phyloP scores from a whole-genome alignment of 2,329 filamentous ascomycete genomes.

The Phaeosphaeriaceae sp. region DNA sequence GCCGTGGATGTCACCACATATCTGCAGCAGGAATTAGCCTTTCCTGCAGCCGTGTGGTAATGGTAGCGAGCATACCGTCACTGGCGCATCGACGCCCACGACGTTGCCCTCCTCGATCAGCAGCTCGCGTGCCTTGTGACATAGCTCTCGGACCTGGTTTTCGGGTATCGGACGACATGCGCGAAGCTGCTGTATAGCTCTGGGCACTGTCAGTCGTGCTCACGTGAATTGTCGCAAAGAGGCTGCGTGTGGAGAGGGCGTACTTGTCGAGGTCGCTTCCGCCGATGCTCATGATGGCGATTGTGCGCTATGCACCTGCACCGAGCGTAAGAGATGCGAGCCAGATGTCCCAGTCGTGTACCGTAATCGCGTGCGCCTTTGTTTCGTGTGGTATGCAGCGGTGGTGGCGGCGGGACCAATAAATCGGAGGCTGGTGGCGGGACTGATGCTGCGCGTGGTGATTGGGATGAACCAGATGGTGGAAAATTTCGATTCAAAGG shows the following conservation, averaged over 20 bases:
- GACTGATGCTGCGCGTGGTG: background rate
- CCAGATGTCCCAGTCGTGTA: background rate
- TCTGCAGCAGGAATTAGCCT: conserved; percentile 18
- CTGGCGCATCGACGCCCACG: conserved; percentile 90
- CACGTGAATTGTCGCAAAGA: conserved; percentile 10
- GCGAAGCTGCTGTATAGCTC: conserved; percentile 93
- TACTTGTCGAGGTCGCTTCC: conserved; percentile 98
- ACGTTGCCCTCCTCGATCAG: conserved; percentile 98
- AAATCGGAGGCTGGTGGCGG: conserved; percentile 5
- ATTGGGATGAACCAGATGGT: background rate
- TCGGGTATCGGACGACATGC: conserved; percentile 96
- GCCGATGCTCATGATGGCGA: conserved; percentile 40
- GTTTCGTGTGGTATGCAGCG: background rate
- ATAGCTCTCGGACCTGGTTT: conserved; percentile 92
- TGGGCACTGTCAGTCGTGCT: conserved; percentile 49
- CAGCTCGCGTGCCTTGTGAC: conserved; percentile 94
- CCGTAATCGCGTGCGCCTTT: background rate
- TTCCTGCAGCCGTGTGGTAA: background rate
- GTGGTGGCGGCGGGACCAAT: conserved; percentile 1
- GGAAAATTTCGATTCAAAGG: background rate
- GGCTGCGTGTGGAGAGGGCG: conserved; percentile 36
- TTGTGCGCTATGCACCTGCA: conserved; percentile 22
- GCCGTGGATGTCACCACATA: conserved; percentile 92
- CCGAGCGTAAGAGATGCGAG: conserved; percentile 2
- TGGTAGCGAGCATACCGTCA: conserved; percentile 69